Evolutionary conservation across 2,329 filamentous ascomycete species (phyloP).

Genomic region (Lizonia empirigonia): DNA sequence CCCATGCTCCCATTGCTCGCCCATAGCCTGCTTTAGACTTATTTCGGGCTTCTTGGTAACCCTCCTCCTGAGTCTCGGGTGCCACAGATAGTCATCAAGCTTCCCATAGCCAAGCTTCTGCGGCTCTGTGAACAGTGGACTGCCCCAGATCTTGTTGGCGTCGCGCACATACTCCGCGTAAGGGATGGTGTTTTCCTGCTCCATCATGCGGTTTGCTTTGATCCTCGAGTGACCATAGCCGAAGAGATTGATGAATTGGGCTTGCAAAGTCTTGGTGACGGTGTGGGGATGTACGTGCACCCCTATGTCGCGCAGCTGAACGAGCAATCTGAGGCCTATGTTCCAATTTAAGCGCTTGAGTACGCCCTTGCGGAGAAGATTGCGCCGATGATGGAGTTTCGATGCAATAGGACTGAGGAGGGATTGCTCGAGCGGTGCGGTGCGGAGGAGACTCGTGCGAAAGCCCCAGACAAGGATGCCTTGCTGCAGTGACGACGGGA

Average conservation of each 20-base stretch:
- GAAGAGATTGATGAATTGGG: conserved; percentile 39
- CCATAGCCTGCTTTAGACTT: neutral
- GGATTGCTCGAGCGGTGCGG: conserved; percentile 33
- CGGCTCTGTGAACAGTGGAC: conserved; percentile 32
- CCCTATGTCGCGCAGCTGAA: conserved; percentile 37
- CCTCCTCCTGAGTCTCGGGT: conserved; percentile 3
- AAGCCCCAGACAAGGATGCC: conserved; percentile 46
- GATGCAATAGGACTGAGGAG: conserved; percentile 20
- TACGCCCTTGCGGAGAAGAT: conserved; percentile 23
- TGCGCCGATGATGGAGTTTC: conserved; percentile 35
- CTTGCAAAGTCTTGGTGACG: conserved; percentile 35
- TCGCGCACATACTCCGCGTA: conserved; percentile 34
- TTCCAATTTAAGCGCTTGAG: conserved; percentile 35
- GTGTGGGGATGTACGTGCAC: conserved; percentile 33
- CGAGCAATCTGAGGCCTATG: conserved; percentile 34
- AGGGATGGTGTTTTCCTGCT: conserved; percentile 23
- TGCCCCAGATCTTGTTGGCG: conserved; percentile 41
- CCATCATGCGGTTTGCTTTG: conserved; percentile 35
- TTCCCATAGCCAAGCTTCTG: conserved; percentile 1
- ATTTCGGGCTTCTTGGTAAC: neutral
- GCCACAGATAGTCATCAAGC: conserved; percentile 1
- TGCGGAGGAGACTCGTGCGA: conserved; percentile 33
- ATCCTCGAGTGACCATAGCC: conserved; percentile 28
- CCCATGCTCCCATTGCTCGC: neutral
- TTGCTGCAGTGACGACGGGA: conserved; percentile 32